Evolutionary conservation across 2,329 filamentous ascomycete species (phyloP), one percentile per base, ranked within the genome.

Genomic region (Cryoendolithus antarcticus): DNA sequence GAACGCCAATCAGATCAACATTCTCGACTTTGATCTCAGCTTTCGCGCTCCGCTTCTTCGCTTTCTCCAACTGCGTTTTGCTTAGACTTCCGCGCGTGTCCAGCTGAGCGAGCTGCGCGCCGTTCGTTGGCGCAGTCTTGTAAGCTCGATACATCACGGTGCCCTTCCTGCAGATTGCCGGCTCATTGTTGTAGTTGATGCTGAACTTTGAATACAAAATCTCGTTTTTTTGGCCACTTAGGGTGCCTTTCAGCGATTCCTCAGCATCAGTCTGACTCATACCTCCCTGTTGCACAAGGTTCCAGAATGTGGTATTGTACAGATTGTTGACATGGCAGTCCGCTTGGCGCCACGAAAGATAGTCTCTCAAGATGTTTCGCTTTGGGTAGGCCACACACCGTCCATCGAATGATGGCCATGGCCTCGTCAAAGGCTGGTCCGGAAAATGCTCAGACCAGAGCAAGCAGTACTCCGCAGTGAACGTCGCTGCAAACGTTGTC

Each of bases 271-370:
- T 80, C 24, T 77, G 74, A 38, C 75, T 78, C 66, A 91, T 72
- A 0, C 80, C 82, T 2, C 84, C 88, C 35, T 77, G 67, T 47
- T 85, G 76, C 13, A 96, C 81, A 52, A 98, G 67, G 1, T 80
- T 70, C 91, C 91, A 98, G 60, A 96, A 96, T 0, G 86, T 85
- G 0, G 91, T 98, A 59, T 98, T 98, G 62, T 95, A 98, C 4
- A 98, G 73, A 55, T 98, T 98, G 61, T 98, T 98, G 52, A 98
- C 93, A 59, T 98, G 91, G 48, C 91, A 96, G 60, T 98, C 91
- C 32, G 84, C 91, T 62, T 98, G 91, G 51, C 91, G 75, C 91
- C 91, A 98, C 57, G 83, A 88, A 71, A 98, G 77, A 60, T 98
- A 98, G 64, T 98, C 91, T 21, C 88, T 72, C 49, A 98, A 62